Evolutionary conservation across 2,329 filamentous ascomycete genomes (phyloP), one percentile per base, ranked within the genome.

Genomic region (Aureobasidium lini): DNA sequence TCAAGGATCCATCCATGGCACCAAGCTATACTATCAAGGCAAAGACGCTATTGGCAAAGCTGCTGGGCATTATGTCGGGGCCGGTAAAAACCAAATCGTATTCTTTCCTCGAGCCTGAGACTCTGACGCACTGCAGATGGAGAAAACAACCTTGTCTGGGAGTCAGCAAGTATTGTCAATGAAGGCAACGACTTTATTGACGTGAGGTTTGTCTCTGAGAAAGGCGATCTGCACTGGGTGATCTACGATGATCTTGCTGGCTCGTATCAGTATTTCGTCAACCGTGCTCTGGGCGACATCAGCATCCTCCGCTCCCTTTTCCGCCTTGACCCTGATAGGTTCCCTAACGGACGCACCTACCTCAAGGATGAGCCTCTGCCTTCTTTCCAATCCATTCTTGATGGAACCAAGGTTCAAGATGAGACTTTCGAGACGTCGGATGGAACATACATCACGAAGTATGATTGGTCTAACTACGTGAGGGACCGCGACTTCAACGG

Each of bases 191-290:
- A 77, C 52, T 79, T 74, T 66, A 74, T 80, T 60, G 78, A 81
- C 62, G 70, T 81, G 58, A 70, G 71, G 28, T 81, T 81, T 66
- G 73, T 68, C 2, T 74, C 78, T 1, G 66, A 61, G 0, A 76
- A 78, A 63, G 77, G 76, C 9, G 78, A 80, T 58, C 73, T 81
- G 57, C 79, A 81, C 62, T 81, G 78, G 77, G 75, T 81, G 8
- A 76, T 81, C 60, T 74, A 76, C 61, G 71, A 76, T 2, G 73
- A 75, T 15, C 73, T 80, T 1, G 69, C 75, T 3, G 79, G 79
- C 16, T 78, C 79, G 13, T 81, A 81, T 64, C 79, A 81, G 59
- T 81, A 81, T 68, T 79, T 81, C 49, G 76, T 81, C 59, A 81
- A 81, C 65, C 75, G 70, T 56, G 75, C 71, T 3, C 68, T 81